Evolutionary conservation across 306 rosid genomes (phyloP), one percentile per base, ranked within the genome.

Genomic region (Purshia tridentata): DNA sequence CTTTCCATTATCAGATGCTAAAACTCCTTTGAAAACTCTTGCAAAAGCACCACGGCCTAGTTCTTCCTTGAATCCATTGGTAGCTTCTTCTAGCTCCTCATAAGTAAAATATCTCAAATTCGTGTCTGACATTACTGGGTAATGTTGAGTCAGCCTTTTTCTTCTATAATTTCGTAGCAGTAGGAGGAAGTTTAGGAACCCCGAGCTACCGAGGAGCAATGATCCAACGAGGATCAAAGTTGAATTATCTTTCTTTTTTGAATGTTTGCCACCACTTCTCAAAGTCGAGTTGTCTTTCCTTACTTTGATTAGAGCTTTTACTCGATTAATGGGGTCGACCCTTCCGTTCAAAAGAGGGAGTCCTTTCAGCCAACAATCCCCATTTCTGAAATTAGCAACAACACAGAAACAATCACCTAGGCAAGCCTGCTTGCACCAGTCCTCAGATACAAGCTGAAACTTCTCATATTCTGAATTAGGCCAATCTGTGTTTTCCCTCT

Each of bases 321-420:
- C 35, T 0, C 0, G 7, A 1, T 10, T 8, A 0, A 9, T 20
- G 2, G 69, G 49, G 68, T 81, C 84, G 14, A 35, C n/a, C 58
- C 7, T 65, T 5, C 91, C 89, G 58, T 84, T 86, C 15, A 82
- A 75, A 46, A 86, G 86, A 23, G 94, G 95, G 45, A 23, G 19
- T 41, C 72, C 81, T 76, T 83, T 83, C 75, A 79, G 81, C 86
- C 86, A 85, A 65, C 88, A 87, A 0, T 73, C 68, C 9, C 76
- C 77, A 16, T 11, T 1, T 60, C 76, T 70, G 67, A 72, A 85
- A 58, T 75, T 57, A 6, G 78, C 85, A 55, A 76, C 83, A 8
- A 78, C 83, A 68, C 92, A 89, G 48, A 77, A 29, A 12, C 95
- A 89, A 74, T 89, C 91, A 12, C 6, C 37, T 41, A 82, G 60